Evolutionary conservation across 441 rosid species (phyloP), one percentile per base, ranked within the genome.

Genomic region (Dalechampia spathulata): DNA sequence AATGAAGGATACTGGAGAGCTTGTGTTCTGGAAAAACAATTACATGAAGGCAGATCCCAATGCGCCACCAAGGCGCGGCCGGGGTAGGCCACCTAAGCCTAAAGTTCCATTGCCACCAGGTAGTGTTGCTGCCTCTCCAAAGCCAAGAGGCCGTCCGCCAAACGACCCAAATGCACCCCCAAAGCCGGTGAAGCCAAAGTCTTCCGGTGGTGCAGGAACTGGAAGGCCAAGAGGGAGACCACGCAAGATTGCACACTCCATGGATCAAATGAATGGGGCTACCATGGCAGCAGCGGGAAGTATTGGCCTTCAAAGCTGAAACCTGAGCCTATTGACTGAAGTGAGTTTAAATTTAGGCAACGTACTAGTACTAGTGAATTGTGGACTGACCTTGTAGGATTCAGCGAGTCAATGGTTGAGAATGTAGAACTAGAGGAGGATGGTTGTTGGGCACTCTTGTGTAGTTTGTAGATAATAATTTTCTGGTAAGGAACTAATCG

Each of bases 11-110:
- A 61, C 59, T 0, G 85, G 94, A 6, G 87, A 75, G 28, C 52
- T 85, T 10, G 72, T 81, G 5, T 83, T 85, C 28, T 75, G 71
- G 73, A 81, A 83, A 63, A 83, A 83, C 83, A 83, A 83, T 63
- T 85, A 85, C 75, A 49, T 20, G 51, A 83, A 68, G 38, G 46
- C 66, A 16, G 83, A 77, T 45, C 82, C 83, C n/a, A 66, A 66
- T 53, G 82, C 90, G 1, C 87, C 87, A 3, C 90, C 93, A 2
- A 72, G 68, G 59, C 80, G 87, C 0, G 89, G 93, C 17, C 82
- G 88, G 0, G 92, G 92, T 19, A 75, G 92, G 30, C 92, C 88
- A 1, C 92, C 86, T 0, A 85, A 84, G n/a, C n/a, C 82, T 6
- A 81, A 72, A 75, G 68, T 14, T 25, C 69, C 72, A 8, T 2